phyloP scores from a whole-genome alignment of 768 basidiomycete genomes.

The Tylopilus rubrobrunneus region DNA sequence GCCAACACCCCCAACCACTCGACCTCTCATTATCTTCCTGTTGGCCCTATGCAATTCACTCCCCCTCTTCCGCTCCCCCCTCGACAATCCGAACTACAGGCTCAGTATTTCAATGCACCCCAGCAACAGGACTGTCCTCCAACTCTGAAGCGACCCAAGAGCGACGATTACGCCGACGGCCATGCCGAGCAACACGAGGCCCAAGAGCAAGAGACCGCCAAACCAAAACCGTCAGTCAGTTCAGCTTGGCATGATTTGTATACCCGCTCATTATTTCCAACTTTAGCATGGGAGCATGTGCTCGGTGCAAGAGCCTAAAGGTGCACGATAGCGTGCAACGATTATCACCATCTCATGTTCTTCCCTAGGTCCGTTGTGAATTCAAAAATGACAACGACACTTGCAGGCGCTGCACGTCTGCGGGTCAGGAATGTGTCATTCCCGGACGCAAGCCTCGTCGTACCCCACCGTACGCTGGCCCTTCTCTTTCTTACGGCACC shows the following conservation, averaged over 20 bases:
- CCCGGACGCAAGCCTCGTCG: constrained; percentile 83
- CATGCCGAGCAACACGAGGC: constrained; percentile 18
- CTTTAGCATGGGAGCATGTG: constrained; percentile 56
- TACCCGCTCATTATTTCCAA: constrained; percentile 2
- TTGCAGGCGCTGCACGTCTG: constrained; percentile 70
- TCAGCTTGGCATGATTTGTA: not conserved
- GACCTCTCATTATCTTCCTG: constrained; percentile 15
- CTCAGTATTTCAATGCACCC: constrained; percentile 20
- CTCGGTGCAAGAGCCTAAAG: constrained; percentile 62
- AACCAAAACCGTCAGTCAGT: constrained; percentile 23
- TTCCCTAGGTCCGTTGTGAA: constrained; percentile 67
- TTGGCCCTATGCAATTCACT: constrained; percentile 31
- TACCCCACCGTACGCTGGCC: constrained; percentile 62
- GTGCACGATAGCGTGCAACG: constrained; percentile 19
- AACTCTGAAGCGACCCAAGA: constrained; percentile 20
- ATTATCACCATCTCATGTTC: not conserved
- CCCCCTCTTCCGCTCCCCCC: constrained; percentile 24
- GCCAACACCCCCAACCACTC: not conserved
- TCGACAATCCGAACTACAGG: constrained; percentile 28
- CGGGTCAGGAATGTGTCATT: constrained; percentile 69
- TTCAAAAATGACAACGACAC: constrained; percentile 68
- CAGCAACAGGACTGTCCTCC: constrained; percentile 2
- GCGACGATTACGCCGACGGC: constrained; percentile 15
- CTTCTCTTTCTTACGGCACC: not conserved
- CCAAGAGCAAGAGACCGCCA: constrained; percentile 20